Conservation (phyloP, 495 filamentous ascomycete species). For the Chaetomium fimeti region DNA sequence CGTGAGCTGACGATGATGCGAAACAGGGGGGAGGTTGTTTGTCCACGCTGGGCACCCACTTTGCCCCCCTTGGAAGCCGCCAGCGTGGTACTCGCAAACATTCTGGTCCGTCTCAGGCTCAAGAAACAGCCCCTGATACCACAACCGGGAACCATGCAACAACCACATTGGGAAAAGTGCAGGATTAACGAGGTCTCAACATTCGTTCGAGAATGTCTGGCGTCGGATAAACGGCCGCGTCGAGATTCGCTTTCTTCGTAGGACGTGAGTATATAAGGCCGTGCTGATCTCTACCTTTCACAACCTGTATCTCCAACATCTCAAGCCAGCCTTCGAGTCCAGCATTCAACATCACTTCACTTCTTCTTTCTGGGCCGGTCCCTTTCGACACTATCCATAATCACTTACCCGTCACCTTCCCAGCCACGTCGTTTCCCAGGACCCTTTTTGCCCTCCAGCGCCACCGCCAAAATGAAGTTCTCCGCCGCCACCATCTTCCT, state of each 20-base stretch:
- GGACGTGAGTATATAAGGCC: background rate
- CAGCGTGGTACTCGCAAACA: background rate
- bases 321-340: constrained; percentile 23
- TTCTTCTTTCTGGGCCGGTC: constrained; percentile 19
- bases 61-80: background rate
- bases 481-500: constrained; percentile 27
- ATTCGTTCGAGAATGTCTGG: constrained; percentile 1
- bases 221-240: background rate
- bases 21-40: constrained; percentile 7
- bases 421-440: background rate
- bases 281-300: background rate
- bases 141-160: background rate
- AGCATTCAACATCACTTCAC: constrained; percentile 1
- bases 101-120: constrained; percentile 11
- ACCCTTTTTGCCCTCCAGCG: background rate
- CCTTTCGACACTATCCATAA: background rate
- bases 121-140: constrained; percentile 13
- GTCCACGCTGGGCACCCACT: background rate
- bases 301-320: background rate
- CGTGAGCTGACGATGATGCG: background rate
- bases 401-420: background rate
- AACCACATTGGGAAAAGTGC: background rate
- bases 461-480: constrained; percentile 27
- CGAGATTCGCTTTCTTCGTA: background rate
- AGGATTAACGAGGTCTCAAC: background rate